Conservation (phyloP, 78 protist genomes). For the Isochrysis galbana region DNA sequence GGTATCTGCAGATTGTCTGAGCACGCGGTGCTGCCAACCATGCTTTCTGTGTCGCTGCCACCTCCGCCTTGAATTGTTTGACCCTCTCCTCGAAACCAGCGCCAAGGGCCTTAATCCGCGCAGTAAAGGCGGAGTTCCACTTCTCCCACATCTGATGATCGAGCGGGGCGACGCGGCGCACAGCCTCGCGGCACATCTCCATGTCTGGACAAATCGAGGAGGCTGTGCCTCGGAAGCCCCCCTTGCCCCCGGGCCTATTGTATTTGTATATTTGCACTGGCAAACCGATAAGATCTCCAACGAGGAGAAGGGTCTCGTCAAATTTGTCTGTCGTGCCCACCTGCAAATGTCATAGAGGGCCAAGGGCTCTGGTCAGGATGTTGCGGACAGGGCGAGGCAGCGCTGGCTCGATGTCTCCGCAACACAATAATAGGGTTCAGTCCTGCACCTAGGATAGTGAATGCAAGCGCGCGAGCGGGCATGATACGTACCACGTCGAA, state of each 20-base stretch:
- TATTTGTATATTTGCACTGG: background rate
- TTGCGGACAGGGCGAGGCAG: too few species aligned
- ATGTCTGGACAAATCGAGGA: background rate
- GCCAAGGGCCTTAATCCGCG: background rate
- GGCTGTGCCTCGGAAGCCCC: background rate
- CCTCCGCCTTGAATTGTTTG: background rate
- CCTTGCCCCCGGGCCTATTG: background rate
- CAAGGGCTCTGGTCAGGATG: background rate
- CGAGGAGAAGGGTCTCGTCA: slow-evolving; percentile 9
- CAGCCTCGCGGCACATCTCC: background rate
- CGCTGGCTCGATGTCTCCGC: too few species aligned
- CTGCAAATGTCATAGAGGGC: background rate
- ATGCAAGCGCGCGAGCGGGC: background rate
- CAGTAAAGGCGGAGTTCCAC: background rate
- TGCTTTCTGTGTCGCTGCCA: background rate
- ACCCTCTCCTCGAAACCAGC: background rate
- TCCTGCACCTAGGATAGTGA: background rate
- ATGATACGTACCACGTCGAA: background rate
- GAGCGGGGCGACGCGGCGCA: background rate
- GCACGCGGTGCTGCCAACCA: background rate
- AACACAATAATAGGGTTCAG: background rate
- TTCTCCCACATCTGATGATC: background rate
- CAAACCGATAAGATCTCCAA: background rate
- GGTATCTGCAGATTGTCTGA: background rate
- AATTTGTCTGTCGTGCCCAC: background rate